These are phyloP conservation scores for Leishmania turanica DNA, from an alignment of 208 protist species.

Conservation along the genomic window DNA sequence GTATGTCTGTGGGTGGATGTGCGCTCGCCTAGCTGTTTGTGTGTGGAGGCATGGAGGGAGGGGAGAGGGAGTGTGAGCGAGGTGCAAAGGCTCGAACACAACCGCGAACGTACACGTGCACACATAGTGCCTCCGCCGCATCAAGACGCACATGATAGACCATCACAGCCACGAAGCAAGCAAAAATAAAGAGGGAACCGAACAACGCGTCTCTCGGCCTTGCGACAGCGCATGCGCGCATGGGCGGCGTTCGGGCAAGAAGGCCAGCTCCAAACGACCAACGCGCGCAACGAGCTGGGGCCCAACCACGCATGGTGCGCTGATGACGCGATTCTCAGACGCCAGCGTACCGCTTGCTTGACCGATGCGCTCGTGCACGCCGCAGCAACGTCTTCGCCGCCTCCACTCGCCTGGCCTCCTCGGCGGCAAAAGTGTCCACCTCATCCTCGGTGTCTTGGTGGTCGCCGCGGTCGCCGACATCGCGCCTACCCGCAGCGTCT, in stretches of 20 bases:
- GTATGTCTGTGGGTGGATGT: constrained; percentile 3
- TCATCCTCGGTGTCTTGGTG: not conserved
- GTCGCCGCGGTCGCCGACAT: not conserved
- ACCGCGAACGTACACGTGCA: not conserved
- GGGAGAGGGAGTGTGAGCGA: not conserved
- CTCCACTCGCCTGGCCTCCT: constrained; percentile 18
- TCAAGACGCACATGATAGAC: not conserved
- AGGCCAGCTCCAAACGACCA: not conserved
- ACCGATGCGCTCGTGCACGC: constrained; percentile 11
- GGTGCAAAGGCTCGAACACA: not conserved
- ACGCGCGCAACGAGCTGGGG: not conserved
- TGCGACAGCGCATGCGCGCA: not conserved
- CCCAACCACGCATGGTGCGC: not conserved
- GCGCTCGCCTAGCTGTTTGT: not conserved
- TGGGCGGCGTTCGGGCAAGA: not conserved
- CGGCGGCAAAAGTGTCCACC: not conserved
- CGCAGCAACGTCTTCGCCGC: constrained; percentile 27
- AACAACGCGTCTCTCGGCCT: not conserved
- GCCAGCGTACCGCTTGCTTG: not conserved
- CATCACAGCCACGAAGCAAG: not conserved
- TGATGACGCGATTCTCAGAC: not conserved
- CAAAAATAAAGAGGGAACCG: not conserved
- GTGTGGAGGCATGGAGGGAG: too few relatives aligned
- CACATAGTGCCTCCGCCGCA: not conserved
- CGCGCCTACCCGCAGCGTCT: not conserved